Evolutionary conservation across 371 early-diverging fungal genomes (phyloP).

Genomic region (Apophysomyces trapeziformis): DNA sequence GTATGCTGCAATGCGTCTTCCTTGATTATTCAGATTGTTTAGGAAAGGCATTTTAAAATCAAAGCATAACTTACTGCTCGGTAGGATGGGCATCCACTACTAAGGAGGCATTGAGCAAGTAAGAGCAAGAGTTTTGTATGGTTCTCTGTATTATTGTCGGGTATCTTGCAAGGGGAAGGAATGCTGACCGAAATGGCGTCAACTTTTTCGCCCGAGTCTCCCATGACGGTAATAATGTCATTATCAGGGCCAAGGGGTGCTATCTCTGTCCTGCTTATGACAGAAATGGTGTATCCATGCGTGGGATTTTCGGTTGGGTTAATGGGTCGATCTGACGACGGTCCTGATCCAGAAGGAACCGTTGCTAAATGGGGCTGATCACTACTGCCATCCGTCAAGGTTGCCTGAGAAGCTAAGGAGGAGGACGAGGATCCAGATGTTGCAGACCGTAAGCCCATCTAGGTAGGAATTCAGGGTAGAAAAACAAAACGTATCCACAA

Average conservation of each 20-base stretch:
- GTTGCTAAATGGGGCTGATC: neutral
- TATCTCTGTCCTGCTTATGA: neutral
- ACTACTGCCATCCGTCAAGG: neutral
- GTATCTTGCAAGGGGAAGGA: neutral
- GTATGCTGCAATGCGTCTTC: slow-evolving; percentile 46
- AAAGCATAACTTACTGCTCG: slow-evolving; percentile 36
- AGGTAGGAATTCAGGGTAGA: neutral
- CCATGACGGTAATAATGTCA: neutral
- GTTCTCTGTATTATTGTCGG: neutral
- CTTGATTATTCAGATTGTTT: slow-evolving; percentile 17
- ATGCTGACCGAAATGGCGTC: neutral
- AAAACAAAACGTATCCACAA: neutral
- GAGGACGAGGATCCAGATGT: neutral
- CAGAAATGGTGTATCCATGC: neutral
- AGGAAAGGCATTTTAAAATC: neutral
- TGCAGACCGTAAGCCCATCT: neutral
- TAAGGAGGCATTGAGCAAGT: slow-evolving; percentile 39
- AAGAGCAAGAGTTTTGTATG: slow-evolving; percentile 27
- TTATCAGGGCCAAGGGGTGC: neutral
- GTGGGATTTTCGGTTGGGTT: too few relatives aligned
- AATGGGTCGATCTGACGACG: too few relatives aligned
- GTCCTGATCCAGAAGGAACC: too few relatives aligned
- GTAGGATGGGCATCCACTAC: slow-evolving; percentile 50
- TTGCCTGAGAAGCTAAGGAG: slow-evolving; percentile 7
- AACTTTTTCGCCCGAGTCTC: neutral